These are phyloP conservation scores for Podaxis sp. DNA, from an alignment of 768 basidiomycete genomes.

Conservation along the genomic window DNA sequence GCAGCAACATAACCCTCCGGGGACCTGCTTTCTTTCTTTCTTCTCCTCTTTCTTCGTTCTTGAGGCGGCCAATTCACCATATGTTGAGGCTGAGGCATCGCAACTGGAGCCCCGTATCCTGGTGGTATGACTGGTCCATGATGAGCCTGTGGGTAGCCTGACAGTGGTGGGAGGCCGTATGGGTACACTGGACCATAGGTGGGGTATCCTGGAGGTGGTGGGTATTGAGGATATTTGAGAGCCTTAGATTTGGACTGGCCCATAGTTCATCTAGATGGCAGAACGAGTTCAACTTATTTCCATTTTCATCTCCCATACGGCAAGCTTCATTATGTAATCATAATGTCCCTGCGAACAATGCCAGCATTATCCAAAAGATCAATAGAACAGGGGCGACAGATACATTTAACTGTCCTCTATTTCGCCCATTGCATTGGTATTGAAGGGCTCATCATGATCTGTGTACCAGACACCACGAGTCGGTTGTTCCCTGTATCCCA, in stretches of 20 bases:
- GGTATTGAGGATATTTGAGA: constrained; percentile 6
- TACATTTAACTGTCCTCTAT: not conserved
- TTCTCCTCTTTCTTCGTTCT: constrained; percentile 17
- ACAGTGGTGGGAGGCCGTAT: not conserved
- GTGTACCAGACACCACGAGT: constrained; percentile 22
- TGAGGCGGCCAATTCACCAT: constrained; percentile 21
- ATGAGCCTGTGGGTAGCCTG: constrained; percentile 14
- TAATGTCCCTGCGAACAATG: not conserved
- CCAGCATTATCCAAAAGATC: not conserved
- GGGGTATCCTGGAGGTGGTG: constrained; percentile 11
- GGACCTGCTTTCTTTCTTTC: constrained; percentile 10
- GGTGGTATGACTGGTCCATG: constrained; percentile 20
- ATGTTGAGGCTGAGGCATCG: constrained; percentile 24
- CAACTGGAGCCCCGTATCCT: constrained; percentile 16
- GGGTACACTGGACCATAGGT: constrained; percentile 9
- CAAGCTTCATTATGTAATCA: constrained; percentile 10
- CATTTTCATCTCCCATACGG: not conserved
- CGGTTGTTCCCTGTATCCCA: constrained; percentile 24
- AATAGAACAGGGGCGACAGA: not conserved
- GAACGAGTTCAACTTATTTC: constrained; percentile 9
- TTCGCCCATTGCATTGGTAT: not conserved
- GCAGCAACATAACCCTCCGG: constrained; percentile 17
- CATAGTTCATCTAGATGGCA: constrained; percentile 4
- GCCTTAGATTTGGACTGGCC: constrained; percentile 16
- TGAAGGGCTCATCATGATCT: constrained; percentile 14